Base-by-base conservation (phyloP, 2,329 filamentous ascomycete genomes). In the Sarocladium oryzae region DNA sequence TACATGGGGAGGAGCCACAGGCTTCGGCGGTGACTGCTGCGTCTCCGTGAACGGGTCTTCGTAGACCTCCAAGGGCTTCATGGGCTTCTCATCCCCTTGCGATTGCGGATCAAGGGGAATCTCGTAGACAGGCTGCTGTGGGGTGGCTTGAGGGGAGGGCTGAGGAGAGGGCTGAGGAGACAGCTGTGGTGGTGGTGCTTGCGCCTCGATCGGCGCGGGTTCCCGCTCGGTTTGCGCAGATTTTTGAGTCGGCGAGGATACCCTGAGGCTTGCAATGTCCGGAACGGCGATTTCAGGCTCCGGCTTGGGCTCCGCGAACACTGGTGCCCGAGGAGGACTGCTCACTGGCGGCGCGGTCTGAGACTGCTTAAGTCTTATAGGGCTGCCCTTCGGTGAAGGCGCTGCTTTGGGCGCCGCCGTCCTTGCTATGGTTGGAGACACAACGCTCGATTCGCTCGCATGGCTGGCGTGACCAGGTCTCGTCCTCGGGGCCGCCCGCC, bases 21-120 rank as follows among this genome's bases (percentile, higher is more conserved):
- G 72, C 50, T 72, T 72, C 1, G 77, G 69, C 2, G 72, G 70
- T 6, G 69, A 59, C 16, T 28, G 21, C 43, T 77, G 69, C 20
- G 77, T 70, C 35, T 70, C 71, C 6, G 72, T 75, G 53, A 81
- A 78, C 1, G 81, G 81, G 55, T 85, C 81, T 58, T 85, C 82
- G 54, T 82, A 85, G 1, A 85, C 81, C 57, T 81, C 72, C 13
- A 82, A 60, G 2, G 69, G 58, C 40, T 66, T 58, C 2, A 67
- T 63, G 2, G 69, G 65, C 0, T 67, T 64, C 28, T 60, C 56
- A 3, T 38, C 36, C 10, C 54, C 48, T 28, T 61, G 56, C 4
- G 41, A 33, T 15, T 54, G 45, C 20, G 54, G 16, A 48, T 53
- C 16, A 49, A 53, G 18, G 20, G 43, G 23, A 4, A 46, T 38